Conservation (phyloP, 345 rosid species). For the Barbarea vulgaris region DNA sequence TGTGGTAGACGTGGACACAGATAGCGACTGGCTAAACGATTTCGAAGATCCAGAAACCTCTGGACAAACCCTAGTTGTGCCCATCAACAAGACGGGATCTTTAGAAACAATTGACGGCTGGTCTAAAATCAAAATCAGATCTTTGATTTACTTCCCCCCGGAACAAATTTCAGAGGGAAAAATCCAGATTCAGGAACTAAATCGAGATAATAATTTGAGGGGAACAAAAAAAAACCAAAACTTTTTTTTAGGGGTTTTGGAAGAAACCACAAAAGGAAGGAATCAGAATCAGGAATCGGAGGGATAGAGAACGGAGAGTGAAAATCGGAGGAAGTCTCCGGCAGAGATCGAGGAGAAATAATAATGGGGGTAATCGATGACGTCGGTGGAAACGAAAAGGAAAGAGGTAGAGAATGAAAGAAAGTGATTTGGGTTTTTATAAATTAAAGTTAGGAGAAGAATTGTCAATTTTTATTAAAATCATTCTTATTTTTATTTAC, state of each 20-base stretch:
- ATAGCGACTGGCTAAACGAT: conserved; percentile 39
- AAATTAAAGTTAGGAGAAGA: neutral
- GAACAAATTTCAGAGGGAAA: neutral
- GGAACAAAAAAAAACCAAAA: neutral
- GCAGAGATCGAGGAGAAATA: neutral
- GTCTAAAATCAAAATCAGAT: neutral
- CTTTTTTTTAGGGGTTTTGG: neutral
- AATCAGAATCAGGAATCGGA: neutral
- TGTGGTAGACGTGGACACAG: conserved; percentile 55
- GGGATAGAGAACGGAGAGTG: neutral
- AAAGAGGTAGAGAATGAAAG: neutral
- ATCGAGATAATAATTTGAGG: neutral
- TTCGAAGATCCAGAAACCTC: conserved; percentile 50
- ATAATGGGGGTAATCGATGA: neutral
- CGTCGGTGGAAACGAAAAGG: conserved; percentile 30
- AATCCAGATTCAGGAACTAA: conserved; percentile 23
- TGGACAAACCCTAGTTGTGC: conserved; percentile 49
- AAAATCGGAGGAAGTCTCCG: conserved; percentile 22
- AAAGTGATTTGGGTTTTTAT: conserved; percentile 25
- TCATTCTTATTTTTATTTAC: conserved; percentile 6
- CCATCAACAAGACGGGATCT: conserved; percentile 52
- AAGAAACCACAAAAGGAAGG: neutral
- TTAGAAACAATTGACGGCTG: neutral
- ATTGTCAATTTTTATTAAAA: neutral
- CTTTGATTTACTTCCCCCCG: neutral